phyloP scores from a whole-genome alignment of 345 rosid genomes.

The Noccaea caerulescens region DNA sequence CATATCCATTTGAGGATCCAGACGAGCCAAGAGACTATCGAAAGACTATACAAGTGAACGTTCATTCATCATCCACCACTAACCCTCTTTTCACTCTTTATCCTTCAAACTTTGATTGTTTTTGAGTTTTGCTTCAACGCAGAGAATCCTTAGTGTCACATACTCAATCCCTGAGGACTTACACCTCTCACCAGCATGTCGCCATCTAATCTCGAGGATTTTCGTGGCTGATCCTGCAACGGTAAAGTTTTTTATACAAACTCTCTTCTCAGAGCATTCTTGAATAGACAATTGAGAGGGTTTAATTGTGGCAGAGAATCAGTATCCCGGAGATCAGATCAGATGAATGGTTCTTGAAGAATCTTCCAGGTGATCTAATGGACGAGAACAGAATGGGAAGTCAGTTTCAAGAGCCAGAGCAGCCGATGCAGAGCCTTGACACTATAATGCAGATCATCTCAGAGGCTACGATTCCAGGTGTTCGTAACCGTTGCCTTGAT shows the following conservation, averaged over 20 bases:
- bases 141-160: constrained; percentile 47
- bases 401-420: constrained; percentile 81
- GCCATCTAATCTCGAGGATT: constrained; percentile 43
- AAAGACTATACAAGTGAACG: constrained; percentile 76
- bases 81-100: background rate
- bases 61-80: background rate
- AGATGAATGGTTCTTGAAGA: constrained; percentile 87
- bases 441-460: constrained; percentile 92
- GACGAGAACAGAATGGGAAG: constrained; percentile 58
- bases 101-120: background rate
- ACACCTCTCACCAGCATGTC: constrained; percentile 42
- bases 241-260: constrained; percentile 26
- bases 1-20: constrained; percentile 96
- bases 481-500: constrained; percentile 48
- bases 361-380: constrained; percentile 80
- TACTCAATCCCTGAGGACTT: constrained; percentile 47
- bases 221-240: constrained; percentile 46
- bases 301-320: constrained; percentile 68
- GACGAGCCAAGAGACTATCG: constrained; percentile 85
- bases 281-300: constrained; percentile 5
- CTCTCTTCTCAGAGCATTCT: background rate
- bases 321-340: constrained; percentile 75
- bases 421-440: constrained; percentile 81
- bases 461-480: constrained; percentile 85
- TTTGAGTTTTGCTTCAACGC: background rate